These are phyloP conservation scores for Pseudopyrenochaeta lycopersici DNA, from an alignment of 2,329 filamentous ascomycete genomes.

Conservation along the genomic window DNA sequence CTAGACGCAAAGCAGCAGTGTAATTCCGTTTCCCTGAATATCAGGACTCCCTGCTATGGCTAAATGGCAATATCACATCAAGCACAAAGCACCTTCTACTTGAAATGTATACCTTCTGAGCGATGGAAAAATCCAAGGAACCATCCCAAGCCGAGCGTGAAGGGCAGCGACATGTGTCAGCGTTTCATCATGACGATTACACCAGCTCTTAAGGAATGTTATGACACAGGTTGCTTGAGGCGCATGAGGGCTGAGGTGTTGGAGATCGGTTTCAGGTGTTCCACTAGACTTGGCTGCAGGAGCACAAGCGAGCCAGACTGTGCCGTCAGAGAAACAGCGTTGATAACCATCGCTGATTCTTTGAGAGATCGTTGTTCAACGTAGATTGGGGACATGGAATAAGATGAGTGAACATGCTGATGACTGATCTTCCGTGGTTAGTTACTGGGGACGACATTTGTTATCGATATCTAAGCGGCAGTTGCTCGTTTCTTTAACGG, in stretches of 20 bases:
- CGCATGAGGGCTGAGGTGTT: constrained; percentile 19
- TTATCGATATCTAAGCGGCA: too few species aligned
- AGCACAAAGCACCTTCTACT: neutral
- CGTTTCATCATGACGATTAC: constrained; percentile 4
- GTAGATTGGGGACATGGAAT: too few species aligned
- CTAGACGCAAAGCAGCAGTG: too few species aligned
- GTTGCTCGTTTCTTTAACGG: too few species aligned
- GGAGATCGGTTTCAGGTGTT: constrained; percentile 26
- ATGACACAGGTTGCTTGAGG: neutral
- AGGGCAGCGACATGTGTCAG: neutral
- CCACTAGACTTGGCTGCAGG: constrained; percentile 8
- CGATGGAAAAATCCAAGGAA: neutral
- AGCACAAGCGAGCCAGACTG: too few species aligned
- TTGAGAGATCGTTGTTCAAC: too few species aligned
- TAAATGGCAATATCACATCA: neutral
- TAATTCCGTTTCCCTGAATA: neutral
- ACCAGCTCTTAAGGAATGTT: neutral
- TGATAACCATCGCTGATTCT: too few species aligned
- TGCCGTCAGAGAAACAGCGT: too few species aligned
- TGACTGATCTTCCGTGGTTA: too few species aligned
- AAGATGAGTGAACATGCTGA: too few species aligned
- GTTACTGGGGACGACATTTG: too few species aligned
- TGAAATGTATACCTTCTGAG: neutral
- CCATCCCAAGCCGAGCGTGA: neutral
- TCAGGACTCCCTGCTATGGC: neutral